phyloP scores from a whole-genome alignment of 805 yeast species.

The Pichia scutulata region DNA sequence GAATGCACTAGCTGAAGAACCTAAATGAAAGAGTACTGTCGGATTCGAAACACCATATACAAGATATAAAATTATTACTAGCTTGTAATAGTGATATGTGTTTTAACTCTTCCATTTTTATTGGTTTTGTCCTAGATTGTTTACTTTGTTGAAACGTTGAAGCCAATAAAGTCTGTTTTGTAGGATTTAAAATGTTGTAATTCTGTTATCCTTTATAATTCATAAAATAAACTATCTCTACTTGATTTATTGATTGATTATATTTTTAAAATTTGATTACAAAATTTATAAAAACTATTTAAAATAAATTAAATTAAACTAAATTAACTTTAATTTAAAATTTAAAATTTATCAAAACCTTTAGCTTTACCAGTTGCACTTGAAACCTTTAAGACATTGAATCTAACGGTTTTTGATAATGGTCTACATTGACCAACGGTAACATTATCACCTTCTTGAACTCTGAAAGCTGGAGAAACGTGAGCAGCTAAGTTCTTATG shows the following conservation, averaged over 20 bases:
- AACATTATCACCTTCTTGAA: conserved; percentile 96
- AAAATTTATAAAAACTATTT: neutral
- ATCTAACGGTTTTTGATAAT: conserved; percentile 98
- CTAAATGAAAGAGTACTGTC: no score
- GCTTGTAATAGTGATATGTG: no score
- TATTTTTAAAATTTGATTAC: neutral
- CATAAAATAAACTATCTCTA: neutral
- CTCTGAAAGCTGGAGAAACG: conserved; percentile 99
- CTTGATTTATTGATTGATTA: neutral
- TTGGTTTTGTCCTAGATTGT: no score
- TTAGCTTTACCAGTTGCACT: conserved; percentile 82
- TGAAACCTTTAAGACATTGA: conserved; percentile 96
- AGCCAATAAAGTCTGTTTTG: no score
- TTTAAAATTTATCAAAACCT: conserved; percentile 95
- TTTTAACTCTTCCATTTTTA: no score
- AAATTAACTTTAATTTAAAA: conserved; percentile 7
- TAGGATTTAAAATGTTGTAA: no score
- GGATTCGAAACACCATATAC: no score
- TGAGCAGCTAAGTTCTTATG: conserved; percentile 99
- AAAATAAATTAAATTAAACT: neutral
- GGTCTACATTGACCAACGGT: conserved; percentile 99
- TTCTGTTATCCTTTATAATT: no score
- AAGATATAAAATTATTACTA: no score
- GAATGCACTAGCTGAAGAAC: no score
- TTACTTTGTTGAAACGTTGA: no score